Base-by-base conservation (phyloP, 2,329 filamentous ascomycete species). In the Cryphonectria naterciae region DNA sequence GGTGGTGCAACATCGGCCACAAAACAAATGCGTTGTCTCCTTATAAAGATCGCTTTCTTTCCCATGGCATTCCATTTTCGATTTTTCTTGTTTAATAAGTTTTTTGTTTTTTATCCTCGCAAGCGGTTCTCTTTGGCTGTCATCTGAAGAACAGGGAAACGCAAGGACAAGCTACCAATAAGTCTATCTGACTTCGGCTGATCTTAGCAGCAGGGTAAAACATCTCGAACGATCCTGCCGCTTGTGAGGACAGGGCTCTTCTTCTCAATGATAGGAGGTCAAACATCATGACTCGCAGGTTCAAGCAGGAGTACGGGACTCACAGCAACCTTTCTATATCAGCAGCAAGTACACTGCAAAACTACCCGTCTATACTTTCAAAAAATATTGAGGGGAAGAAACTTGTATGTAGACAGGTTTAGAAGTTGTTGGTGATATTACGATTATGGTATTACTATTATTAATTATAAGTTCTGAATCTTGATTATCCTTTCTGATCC, bases 401-500 rank as follows among this genome's bases (percentile, higher is more conserved):
- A 35, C 1, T 58, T 17, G 13, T 10, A 58, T 8, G 5, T 8
- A 10, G 28, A 35, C 28, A 58, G 54, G 1, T 28, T 13, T 58
- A 28, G 25, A n/a, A 37, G 2, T 37, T 61, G 2, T 62, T 35
- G 4, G 10, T n/a, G 10, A 11, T 62, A 62, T 62, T 62, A 58
- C 13, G 15, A 32, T 61, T 61, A 37, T 10, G 10, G 13, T 46
- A 43, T 64, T 64, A 43, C 6, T 17, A 43, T 46, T 49, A 49
- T n/a, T 49, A 8, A 49, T 49, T 64, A 68, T 11, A 68, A n/a
- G 35, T 68, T 49, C n/a, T 39, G 37, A 13, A 68, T 61, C 41
- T 35, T 46, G 6, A 68, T 25, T 10, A 39, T 8, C 28, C 54
- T 60, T 13, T 68, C 66, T 7, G 66, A 35, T 4, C 6, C 66